These are phyloP conservation scores for Metarhizium brunneum DNA, from an alignment of 2,329 filamentous ascomycete genomes.

Conservation along the genomic window DNA sequence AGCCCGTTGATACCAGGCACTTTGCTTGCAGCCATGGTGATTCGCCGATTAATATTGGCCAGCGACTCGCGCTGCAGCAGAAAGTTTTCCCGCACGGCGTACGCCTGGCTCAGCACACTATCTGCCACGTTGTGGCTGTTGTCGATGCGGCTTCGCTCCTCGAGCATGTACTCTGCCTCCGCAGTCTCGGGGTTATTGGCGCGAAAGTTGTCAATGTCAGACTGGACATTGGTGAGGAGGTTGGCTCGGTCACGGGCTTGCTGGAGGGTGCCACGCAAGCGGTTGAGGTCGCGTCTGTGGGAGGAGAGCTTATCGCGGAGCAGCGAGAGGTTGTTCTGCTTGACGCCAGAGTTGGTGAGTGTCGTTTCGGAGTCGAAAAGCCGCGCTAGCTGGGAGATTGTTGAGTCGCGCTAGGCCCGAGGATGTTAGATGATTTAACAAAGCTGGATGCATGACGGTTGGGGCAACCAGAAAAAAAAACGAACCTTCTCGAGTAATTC, in stretches of 20 bases:
- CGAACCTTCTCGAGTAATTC: conserved; percentile 69
- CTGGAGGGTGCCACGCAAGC: conserved; percentile 62
- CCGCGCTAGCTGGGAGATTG: conserved; percentile 74
- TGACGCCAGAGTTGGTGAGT: conserved; percentile 83
- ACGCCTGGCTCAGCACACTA: conserved; percentile 85
- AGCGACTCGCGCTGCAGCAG: conserved; percentile 78
- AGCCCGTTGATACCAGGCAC: conserved; percentile 88
- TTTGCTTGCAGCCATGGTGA: conserved; percentile 80
- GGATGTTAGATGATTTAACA: background rate
- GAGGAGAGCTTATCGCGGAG: conserved; percentile 84
- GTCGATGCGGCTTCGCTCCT: conserved; percentile 77
- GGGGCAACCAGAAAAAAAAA: background rate
- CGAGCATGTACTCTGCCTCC: conserved; percentile 96
- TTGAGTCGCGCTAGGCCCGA: conserved; percentile 58
- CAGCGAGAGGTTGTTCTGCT: conserved; percentile 89
- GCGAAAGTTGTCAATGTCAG: conserved; percentile 85
- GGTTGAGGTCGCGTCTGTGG: conserved; percentile 72
- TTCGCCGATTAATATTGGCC: conserved; percentile 79
- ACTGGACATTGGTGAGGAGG: conserved; percentile 80
- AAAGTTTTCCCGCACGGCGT: conserved; percentile 92
- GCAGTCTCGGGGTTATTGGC: conserved; percentile 70
- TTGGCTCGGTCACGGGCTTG: conserved; percentile 82
- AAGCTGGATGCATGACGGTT: background rate
- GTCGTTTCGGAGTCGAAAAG: conserved; percentile 88
- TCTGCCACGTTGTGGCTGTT: conserved; percentile 85